These are phyloP conservation scores for Polychaeton citri DNA, from an alignment of 2,329 filamentous ascomycete species.

Conservation along the genomic window DNA sequence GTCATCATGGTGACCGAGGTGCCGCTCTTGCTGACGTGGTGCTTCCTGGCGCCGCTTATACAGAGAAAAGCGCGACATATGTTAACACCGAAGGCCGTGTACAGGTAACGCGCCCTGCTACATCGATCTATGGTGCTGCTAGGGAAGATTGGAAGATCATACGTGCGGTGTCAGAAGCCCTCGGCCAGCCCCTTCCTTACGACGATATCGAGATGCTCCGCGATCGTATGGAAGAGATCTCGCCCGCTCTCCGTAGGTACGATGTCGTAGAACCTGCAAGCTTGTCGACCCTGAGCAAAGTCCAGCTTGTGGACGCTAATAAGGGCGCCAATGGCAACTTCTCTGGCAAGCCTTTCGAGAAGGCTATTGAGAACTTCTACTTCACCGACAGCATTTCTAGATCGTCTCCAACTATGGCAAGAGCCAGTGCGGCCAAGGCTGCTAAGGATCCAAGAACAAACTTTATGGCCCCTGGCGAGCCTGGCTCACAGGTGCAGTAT, in stretches of 20 bases:
- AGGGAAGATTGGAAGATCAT: slow-evolving; percentile 99
- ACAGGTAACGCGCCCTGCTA: slow-evolving; percentile 84
- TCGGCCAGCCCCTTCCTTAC: slow-evolving; percentile 76
- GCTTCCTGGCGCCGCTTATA: slow-evolving; percentile 89
- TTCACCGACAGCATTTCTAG: slow-evolving; percentile 95
- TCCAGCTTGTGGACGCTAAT: slow-evolving; percentile 92
- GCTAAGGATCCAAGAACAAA: slow-evolving; percentile 36
- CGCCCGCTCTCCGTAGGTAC: slow-evolving; percentile 76
- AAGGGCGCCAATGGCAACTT: slow-evolving; percentile 61
- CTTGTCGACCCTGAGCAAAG: slow-evolving; percentile 66
- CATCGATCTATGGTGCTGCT: slow-evolving; percentile 74
- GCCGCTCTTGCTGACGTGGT: slow-evolving; percentile 88
- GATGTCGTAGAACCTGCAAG: slow-evolving; percentile 72
- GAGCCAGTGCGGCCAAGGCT: slow-evolving; percentile 87
- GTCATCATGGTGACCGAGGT: slow-evolving; percentile 89
- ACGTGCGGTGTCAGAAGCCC: slow-evolving; percentile 80
- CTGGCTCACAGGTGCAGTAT: slow-evolving; percentile 28
- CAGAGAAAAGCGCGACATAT: slow-evolving; percentile 90
- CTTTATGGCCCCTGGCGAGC: slow-evolving; percentile 36
- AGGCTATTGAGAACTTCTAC: slow-evolving; percentile 90
- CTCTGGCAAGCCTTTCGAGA: slow-evolving; percentile 57
- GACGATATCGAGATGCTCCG: slow-evolving; percentile 81
- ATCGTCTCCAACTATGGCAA: slow-evolving; percentile 97
- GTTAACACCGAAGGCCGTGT: slow-evolving; percentile 96
- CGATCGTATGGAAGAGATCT: slow-evolving; percentile 91